Evolutionary conservation across 1,139 yeast species (phyloP).

Genomic region (Saccharomyces hybrid): DNA sequence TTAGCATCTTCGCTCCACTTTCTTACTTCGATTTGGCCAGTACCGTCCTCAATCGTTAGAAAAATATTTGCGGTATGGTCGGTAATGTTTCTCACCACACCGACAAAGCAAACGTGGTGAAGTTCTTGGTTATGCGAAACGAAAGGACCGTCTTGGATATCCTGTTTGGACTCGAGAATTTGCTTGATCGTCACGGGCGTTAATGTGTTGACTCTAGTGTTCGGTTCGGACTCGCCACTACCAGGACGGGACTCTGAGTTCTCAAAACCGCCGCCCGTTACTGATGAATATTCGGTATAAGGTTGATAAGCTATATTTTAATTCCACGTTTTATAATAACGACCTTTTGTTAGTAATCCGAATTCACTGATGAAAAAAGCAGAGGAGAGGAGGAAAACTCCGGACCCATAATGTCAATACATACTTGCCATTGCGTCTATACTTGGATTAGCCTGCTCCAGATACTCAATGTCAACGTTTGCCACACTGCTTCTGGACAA

Average conservation of each 20-base stretch:
- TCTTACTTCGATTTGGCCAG: conserved; percentile 66
- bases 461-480: neutral
- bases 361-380: neutral
- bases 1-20: conserved; percentile 55
- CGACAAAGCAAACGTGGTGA: conserved; percentile 56
- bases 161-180: conserved; percentile 56
- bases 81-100: conserved; percentile 53
- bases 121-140: conserved; percentile 55
- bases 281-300: conserved; percentile 27
- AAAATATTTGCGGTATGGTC: conserved; percentile 46
- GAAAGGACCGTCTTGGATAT: conserved; percentile 72
- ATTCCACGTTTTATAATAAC: neutral
- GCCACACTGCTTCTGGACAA: neutral
- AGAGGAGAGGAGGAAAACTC: neutral
- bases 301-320: conserved; percentile 26
- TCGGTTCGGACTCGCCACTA: conserved; percentile 27
- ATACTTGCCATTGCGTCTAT: conserved; percentile 12
- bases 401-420: neutral
- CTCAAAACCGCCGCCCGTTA: conserved; percentile 28
- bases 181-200: conserved; percentile 85
- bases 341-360: neutral
- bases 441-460: neutral
- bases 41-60: conserved; percentile 73
- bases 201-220: conserved; percentile 32
- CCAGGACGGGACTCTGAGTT: conserved; percentile 24